Evolutionary conservation across 2,329 filamentous ascomycete genomes (phyloP).

Genomic region (Fusarium solani-melongenae): DNA sequence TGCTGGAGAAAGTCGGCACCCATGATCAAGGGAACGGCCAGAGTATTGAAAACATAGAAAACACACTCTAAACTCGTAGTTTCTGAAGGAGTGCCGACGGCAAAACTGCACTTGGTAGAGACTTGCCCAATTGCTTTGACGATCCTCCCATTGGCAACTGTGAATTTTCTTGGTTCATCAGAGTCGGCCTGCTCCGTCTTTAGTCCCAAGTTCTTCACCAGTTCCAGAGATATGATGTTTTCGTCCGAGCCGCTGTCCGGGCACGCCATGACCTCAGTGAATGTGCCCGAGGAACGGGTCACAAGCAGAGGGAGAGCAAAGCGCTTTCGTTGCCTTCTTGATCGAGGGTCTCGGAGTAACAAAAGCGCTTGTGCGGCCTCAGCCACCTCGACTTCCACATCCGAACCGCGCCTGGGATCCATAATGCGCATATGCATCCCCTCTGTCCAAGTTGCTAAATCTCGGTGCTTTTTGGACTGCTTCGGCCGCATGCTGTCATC

Average conservation of each 20-base stretch:
- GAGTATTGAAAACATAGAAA: background rate
- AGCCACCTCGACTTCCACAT: too few species aligned
- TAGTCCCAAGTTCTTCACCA: background rate
- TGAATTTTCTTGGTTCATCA: background rate
- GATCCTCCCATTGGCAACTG: background rate
- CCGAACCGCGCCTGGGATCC: too few species aligned
- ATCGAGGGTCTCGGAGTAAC: background rate
- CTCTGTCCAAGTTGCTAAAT: too few species aligned
- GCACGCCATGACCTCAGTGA: background rate
- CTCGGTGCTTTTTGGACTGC: background rate
- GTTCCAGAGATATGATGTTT: conserved; percentile 2
- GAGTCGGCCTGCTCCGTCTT: background rate
- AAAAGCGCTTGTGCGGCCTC: too few species aligned
- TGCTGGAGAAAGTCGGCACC: background rate
- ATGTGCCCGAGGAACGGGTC: rapidly evolving
- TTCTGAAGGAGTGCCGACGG: background rate
- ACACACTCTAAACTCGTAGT: background rate
- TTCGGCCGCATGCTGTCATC: background rate
- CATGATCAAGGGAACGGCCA: conserved; percentile 10
- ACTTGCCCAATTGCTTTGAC: background rate
- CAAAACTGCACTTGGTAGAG: background rate
- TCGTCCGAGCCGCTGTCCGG: conserved; percentile 12
- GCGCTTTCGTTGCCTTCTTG: background rate
- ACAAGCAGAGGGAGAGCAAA: background rate
- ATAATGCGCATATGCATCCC: too few species aligned